phyloP scores from a whole-genome alignment of 1,139 yeast genomes.

The Geotrichum klebahnii region DNA sequence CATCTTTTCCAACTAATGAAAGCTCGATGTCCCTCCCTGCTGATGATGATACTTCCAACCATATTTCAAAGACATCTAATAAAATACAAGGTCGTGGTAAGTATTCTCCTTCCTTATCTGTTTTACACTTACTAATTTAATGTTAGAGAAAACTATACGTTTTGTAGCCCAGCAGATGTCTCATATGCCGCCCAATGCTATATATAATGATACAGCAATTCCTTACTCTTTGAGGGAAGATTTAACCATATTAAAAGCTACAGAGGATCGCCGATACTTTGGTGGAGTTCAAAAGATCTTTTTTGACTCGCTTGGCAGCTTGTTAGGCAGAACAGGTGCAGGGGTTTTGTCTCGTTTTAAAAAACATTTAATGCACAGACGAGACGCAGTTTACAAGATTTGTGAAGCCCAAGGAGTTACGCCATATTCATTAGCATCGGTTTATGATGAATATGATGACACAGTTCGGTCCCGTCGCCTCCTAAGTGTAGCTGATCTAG shows the following conservation, averaged over 20 bases:
- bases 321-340: not conserved
- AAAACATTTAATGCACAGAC: not conserved
- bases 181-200: not conserved
- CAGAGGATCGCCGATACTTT: not conserved
- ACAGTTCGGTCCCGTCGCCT: no score
- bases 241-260: constrained; percentile 4
- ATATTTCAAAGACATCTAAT: not conserved
- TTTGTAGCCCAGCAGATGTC: not conserved
- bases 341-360: not conserved
- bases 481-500: no score
- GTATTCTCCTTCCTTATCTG: no score
- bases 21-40: no score
- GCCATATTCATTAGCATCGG: not conserved
- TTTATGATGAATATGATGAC: constrained; percentile 4
- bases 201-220: no score
- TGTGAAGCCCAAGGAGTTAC: not conserved
- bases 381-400: not conserved
- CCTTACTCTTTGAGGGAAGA: not conserved
- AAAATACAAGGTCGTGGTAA: not conserved
- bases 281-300: not conserved
- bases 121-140: no score
- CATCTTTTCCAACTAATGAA: no score
- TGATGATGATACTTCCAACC: not conserved
- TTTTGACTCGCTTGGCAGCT: not conserved
- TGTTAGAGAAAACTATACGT: no score